Evolutionary conservation across 192 early-diverging fungal species (phyloP).

Genomic region (Phlyctochytrium arcticum): DNA sequence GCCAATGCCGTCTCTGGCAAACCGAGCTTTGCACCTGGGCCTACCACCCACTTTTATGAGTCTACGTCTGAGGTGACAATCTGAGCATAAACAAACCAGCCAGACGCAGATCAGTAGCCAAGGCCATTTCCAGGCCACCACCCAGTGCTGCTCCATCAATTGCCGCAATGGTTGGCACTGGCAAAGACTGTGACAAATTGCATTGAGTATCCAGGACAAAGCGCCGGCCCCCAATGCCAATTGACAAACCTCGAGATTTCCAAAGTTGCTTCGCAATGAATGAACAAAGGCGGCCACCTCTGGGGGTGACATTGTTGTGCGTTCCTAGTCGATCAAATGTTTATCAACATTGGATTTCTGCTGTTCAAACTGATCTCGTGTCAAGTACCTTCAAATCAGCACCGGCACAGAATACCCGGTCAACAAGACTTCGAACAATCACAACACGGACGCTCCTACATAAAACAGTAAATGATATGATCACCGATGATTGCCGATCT

Average conservation of each 20-base stretch:
- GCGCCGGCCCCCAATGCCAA: not conserved
- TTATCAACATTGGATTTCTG: too few relatives aligned
- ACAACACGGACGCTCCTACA: constrained; percentile 68
- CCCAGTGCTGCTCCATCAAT: constrained; percentile 93
- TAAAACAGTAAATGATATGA: constrained; percentile 7
- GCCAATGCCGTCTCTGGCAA: constrained; percentile 89
- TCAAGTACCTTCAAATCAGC: constrained; percentile 84
- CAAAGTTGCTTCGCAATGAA: constrained; percentile 68
- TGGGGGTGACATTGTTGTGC: constrained; percentile 66
- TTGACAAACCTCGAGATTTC: constrained; percentile 67
- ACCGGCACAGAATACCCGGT: constrained; percentile 88
- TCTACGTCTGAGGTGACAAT: too few relatives aligned
- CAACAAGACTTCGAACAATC: constrained; percentile 72
- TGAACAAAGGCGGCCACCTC: constrained; percentile 85
- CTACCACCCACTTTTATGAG: too few relatives aligned
- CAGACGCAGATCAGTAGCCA: constrained; percentile 85
- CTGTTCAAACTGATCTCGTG: not conserved
- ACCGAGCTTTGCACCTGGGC: constrained; percentile 69
- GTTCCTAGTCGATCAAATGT: constrained; percentile 61
- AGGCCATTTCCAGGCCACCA: constrained; percentile 86
- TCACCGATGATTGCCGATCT: not conserved
- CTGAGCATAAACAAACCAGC: too few relatives aligned
- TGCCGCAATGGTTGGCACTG: constrained; percentile 89
- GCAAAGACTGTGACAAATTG: constrained; percentile 54
- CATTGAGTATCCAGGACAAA: not conserved